Evolutionary conservation across 1,284 basidiomycete species (phyloP).

Genomic region (Tilletia indica): DNA sequence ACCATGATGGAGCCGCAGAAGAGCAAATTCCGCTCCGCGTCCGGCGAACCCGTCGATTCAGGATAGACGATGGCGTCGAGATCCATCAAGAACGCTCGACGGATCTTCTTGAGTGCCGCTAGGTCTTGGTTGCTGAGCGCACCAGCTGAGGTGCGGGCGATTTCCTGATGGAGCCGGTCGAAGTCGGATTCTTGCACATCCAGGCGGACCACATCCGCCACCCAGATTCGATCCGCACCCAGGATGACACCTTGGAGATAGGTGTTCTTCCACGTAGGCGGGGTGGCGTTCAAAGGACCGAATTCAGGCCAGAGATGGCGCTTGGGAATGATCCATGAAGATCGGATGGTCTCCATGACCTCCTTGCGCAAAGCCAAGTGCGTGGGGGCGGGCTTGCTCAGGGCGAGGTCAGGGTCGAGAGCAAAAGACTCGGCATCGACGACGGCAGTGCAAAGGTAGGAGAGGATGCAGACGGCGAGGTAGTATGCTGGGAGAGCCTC

Average conservation of each 20-base stretch:
- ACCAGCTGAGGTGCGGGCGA: not conserved
- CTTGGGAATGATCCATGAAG: constrained; percentile 5
- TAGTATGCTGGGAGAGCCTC: constrained; percentile 8
- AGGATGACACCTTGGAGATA: constrained; percentile 43
- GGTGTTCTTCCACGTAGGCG: constrained; percentile 12
- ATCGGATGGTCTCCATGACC: not conserved
- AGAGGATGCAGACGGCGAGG: not conserved
- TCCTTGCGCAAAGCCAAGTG: not conserved
- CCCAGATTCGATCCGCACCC: constrained; percentile 44
- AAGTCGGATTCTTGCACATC: constrained; percentile 29
- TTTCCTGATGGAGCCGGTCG: constrained; percentile 29
- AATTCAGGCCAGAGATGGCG: not conserved
- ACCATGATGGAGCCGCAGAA: not conserved
- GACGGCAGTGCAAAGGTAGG: not conserved
- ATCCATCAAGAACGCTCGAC: not conserved
- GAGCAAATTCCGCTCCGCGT: not conserved
- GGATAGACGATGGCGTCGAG: constrained; percentile 10
- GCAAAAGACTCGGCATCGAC: not conserved
- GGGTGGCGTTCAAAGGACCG: not conserved
- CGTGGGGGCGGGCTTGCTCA: not conserved
- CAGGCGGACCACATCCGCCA: constrained; percentile 43
- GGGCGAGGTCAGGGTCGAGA: not conserved
- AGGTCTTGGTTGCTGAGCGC: not conserved
- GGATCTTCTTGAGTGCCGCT: not conserved
- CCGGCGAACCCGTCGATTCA: not conserved